A percentile compares a stretch with the other conserved stretches of the same genome.
phyloP scores from a whole-genome alignment of 495 filamentous ascomycete species.

The Glutinoglossum americanum region DNA sequence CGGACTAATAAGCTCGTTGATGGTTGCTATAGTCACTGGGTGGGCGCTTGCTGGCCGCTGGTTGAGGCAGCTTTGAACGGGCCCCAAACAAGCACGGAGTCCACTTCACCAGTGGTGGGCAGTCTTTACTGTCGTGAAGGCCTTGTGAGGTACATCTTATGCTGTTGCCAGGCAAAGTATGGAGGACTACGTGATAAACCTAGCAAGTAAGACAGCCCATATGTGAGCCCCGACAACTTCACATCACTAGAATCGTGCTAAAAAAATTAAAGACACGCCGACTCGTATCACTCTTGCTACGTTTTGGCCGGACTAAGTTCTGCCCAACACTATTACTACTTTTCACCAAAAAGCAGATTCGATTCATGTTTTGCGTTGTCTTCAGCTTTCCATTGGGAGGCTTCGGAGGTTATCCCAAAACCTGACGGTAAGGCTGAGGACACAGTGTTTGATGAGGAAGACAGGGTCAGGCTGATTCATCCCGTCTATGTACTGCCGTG shows the following conservation, averaged over 20 bases:
- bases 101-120: constrained; percentile 8
- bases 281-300: constrained; percentile 87
- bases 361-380: constrained; percentile 14
- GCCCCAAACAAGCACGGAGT: constrained; percentile 11
- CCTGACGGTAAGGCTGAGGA: constrained; percentile 16
- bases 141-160: constrained; percentile 67
- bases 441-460: constrained; percentile 25
- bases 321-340: constrained; percentile 54
- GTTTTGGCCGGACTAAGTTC: constrained; percentile 68
- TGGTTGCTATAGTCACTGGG: constrained; percentile 95
- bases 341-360: constrained; percentile 2
- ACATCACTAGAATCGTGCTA: neutral
- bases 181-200: constrained; percentile 92
- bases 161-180: constrained; percentile 56
- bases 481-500: constrained; percentile 74
- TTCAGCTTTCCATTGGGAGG: constrained; percentile 46
- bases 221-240: neutral
- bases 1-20: constrained; percentile 97
- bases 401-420: constrained; percentile 13
- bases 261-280: constrained; percentile 32
- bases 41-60: constrained; percentile 81
- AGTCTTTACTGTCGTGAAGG: constrained; percentile 67
- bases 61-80: constrained; percentile 58
- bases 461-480: constrained; percentile 38
- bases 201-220: constrained; percentile 38